phyloP scores from a whole-genome alignment of 139 green algal species.

The Zygnema circumcarinatum region DNA sequence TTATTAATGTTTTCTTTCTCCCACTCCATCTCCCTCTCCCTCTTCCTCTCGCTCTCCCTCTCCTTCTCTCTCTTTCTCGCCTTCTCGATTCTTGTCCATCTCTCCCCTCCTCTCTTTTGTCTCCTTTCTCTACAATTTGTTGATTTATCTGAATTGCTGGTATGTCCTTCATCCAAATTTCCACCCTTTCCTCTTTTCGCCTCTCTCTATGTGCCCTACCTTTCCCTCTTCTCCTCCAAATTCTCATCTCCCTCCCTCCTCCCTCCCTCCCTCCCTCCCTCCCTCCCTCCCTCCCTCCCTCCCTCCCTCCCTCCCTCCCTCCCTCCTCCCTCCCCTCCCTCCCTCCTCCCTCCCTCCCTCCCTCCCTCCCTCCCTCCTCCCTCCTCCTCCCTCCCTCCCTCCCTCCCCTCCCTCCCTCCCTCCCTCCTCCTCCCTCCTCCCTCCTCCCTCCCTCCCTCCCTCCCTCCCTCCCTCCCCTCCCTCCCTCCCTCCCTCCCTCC shows the following conservation, averaged over 20 bases:
- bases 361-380: not conserved
- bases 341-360: not conserved
- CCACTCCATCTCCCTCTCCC: too few species aligned
- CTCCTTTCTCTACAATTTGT: not conserved
- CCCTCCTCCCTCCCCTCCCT: not conserved
- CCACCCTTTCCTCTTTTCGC: not conserved
- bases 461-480: not conserved
- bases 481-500: conserved; percentile 5
- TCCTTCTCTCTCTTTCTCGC: too few species aligned
- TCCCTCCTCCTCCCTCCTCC: not conserved
- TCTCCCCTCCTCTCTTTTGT: too few species aligned
- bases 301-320: not conserved
- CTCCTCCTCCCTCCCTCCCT: not conserved
- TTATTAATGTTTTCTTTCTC: too few species aligned
- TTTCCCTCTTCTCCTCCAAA: not conserved
- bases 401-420: not conserved
- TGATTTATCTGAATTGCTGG: not conserved
- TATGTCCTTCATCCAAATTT: not conserved
- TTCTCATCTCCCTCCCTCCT: not conserved
- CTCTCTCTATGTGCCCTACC: not conserved
- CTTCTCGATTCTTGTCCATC: too few species aligned
- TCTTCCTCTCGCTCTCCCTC: too few species aligned
- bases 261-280: not conserved
- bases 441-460: not conserved
- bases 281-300: not conserved